phyloP scores from a whole-genome alignment of 208 protist species.

The Trypanosoma congolense region DNA sequence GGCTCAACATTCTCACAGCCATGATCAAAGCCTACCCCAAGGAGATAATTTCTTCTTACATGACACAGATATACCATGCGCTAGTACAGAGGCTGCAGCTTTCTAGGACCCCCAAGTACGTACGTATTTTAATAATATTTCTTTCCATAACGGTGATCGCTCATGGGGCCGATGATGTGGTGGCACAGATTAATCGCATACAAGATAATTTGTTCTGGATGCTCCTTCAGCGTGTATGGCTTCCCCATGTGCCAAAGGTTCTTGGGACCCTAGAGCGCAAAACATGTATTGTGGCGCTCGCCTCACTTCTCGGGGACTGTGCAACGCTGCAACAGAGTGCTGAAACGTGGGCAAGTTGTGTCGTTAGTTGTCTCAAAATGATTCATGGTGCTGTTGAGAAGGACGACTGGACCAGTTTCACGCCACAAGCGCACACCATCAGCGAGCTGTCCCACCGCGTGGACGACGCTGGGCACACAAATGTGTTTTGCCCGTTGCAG shows the following conservation, averaged over 20 bases:
- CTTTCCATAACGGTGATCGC: conserved; percentile 66
- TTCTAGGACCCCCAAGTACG: conserved; percentile 83
- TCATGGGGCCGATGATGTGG: conserved; percentile 54
- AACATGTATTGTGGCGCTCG: conserved; percentile 71
- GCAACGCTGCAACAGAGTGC: conserved; percentile 51
- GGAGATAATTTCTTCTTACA: conserved; percentile 49
- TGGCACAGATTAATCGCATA: conserved; percentile 54
- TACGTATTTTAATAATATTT: conserved; percentile 88
- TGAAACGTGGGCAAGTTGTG: conserved; percentile 52
- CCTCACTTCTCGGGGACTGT: conserved; percentile 65
- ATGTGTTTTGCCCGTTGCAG: conserved; percentile 72
- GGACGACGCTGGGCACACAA: conserved; percentile 36
- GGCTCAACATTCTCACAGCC: conserved; percentile 77
- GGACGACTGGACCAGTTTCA: conserved; percentile 78
- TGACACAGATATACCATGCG: conserved; percentile 55
- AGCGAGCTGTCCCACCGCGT: conserved; percentile 31
- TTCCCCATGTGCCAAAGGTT: conserved; percentile 82
- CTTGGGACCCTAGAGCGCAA: conserved; percentile 78
- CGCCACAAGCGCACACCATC: conserved; percentile 31
- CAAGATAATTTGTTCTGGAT: conserved; percentile 77
- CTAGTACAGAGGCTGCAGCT: conserved; percentile 65
- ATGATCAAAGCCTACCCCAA: conserved; percentile 74
- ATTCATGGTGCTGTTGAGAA: conserved; percentile 62
- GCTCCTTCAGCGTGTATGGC: conserved; percentile 72
- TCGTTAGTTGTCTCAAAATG: conserved; percentile 68